Base-by-base conservation (phyloP, 1,284 basidiomycete species). In the Trichosporon asahii region DNA sequence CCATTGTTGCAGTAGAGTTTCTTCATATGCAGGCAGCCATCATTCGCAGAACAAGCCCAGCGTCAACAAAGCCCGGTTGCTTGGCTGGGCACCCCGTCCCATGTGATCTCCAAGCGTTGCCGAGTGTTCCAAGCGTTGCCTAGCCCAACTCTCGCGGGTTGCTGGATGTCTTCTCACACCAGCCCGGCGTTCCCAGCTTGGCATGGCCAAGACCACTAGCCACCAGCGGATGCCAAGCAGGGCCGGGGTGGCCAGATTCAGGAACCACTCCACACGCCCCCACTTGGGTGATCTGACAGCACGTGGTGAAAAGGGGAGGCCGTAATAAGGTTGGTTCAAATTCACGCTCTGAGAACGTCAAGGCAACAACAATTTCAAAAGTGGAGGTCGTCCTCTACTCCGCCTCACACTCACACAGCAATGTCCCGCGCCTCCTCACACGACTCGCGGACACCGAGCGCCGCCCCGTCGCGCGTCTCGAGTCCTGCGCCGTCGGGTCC, bases 401-500 rank as follows among this genome's bases (percentile, higher is more conserved):
- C 49, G 6, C 5, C 18, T 25, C 57, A 9, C 57, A 18, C 9
- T 8, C 18, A 31, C 57, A 60, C 25, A 6, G n/a, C 25, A 14
- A 61, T 61, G 57, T 61, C 57, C 27, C 57, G 57, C 27, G 57
- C 57, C 14, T 33, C 57, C 8, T 61, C 57, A 1, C 29, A 18
- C 8, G 57, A 61, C 29, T 61, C 57, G 18, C 29, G 57, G 29
- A 61, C 57, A 18, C 57, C 57, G 29, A 61, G 57, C 57, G 29
- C 57, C 29, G 18, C 18, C 27, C 29, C 57, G 9, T 64, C 63
- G n/a, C 35, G 63, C 49, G 35, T 44, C 29, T 61, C 68, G n/a
- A 60, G 65, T 29, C 60, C 68, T 8, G 65, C 57, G 6, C 65
- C 65, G 8, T 66, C 65, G 5, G 63, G 29, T 9, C 57, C 57